Evolutionary conservation across 139 green algal genomes (phyloP), one percentile per base, ranked within the genome.

Genomic region (Desmodesmus armatus): DNA sequence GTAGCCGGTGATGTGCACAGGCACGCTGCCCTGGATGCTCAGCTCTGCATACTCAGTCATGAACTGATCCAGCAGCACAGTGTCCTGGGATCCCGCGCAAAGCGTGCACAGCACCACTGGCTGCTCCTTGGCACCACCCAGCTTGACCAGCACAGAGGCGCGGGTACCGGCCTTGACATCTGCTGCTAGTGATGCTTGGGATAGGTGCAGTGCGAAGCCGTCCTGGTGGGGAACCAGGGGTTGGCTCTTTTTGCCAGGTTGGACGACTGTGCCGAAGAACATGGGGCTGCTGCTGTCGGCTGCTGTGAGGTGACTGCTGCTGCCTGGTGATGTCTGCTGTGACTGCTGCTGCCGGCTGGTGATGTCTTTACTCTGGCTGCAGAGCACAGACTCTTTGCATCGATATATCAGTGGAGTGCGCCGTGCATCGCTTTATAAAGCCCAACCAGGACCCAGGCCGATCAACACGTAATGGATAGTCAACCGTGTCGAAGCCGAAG

Each of bases 41-140:
- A 98, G 96, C 90, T 98, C 95, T 2, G 89, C 75, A 83, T 98
- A 98, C 27, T 92, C 62, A 66, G 91, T 84, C 4, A 97, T 85
- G 35, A 97, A 88, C 55, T 97, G 88, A 88, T 98, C 94, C 31
- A 98, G 85, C 6, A 76, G 53, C 0, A 87, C 80, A 17, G 88
- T 91, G 78, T 97, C 94, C 21, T 70, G 31, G 19, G 47, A 85
- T 13, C 94, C 94, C 41, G 93, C 93, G 1, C 79, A 82, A 9
- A 97, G 87, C 0, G 86, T 87, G 84, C 87, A 92, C 2, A 97
- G 58, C 31, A 94, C 84, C 21, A 94, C 82, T 7, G 85, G 76
- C 0, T 80, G n/a, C 37, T 89, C 85, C n/a, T n/a, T n/a, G n/a
- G n/a, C n/a, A 6, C 72, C 78, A 23, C 93, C 88, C 1, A 78